Conservation (phyloP, 805 yeast genomes). For the Metschnikowia continentalis region DNA sequence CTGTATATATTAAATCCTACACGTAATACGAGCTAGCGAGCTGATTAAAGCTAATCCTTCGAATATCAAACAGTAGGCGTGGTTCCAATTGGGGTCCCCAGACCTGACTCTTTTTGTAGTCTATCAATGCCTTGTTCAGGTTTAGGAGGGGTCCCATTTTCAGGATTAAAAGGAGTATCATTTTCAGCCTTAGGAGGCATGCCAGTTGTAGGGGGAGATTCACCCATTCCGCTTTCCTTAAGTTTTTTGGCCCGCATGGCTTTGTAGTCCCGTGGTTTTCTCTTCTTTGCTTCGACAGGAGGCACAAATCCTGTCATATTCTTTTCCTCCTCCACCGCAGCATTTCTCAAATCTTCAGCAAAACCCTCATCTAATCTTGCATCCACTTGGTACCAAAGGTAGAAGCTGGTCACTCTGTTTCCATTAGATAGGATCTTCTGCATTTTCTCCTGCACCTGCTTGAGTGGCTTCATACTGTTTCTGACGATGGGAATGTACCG, state of each 20-base stretch:
- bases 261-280: slow-evolving; percentile 28
- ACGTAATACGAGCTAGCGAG: too few relatives aligned
- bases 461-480: slow-evolving; percentile 58
- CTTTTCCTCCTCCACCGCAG: slow-evolving; percentile 52
- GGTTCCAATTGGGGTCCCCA: background rate
- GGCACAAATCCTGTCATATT: slow-evolving; percentile 35
- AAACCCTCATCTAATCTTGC: slow-evolving; percentile 64
- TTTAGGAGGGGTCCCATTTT: background rate
- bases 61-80: background rate
- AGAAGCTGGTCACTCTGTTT: slow-evolving; percentile 52
- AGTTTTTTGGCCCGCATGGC: slow-evolving; percentile 18
- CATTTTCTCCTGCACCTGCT: slow-evolving; percentile 61
- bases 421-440: slow-evolving; percentile 55
- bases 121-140: background rate
- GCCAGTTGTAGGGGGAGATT: background rate
- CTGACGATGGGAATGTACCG: slow-evolving; percentile 60
- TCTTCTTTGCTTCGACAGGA: slow-evolving; percentile 24
- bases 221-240: slow-evolving; percentile 9
- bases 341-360: slow-evolving; percentile 60
- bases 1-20: slow-evolving; percentile 5
- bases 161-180: background rate
- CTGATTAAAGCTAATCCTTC: background rate
- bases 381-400: slow-evolving; percentile 82
- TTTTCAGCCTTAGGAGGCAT: background rate
- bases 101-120: background rate